Conservation (phyloP, 371 early-diverging fungal species). For the Mucor irregularis region DNA sequence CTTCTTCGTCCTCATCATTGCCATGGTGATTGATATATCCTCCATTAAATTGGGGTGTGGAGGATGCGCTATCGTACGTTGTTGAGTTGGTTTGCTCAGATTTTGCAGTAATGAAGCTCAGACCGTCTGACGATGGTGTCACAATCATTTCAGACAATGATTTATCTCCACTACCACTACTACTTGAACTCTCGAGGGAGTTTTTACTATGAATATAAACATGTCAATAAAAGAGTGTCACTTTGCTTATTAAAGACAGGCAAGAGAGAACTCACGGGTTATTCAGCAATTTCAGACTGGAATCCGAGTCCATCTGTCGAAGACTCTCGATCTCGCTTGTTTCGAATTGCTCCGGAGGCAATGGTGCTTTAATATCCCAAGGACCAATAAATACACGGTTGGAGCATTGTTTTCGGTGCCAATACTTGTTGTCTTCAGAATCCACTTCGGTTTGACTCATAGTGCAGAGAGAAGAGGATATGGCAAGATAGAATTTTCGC, state of each 20-base stretch:
- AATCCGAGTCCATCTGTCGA: background rate
- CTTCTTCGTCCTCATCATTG: slow-evolving; percentile 8
- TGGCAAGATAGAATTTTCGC: no score
- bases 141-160: no score
- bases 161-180: background rate
- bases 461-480: no score
- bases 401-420: slow-evolving; percentile 24
- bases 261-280: no score
- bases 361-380: slow-evolving; percentile 24
- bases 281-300: background rate
- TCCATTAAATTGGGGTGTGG: background rate
- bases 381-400: slow-evolving; percentile 34
- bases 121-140: slow-evolving; percentile 14
- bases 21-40: background rate
- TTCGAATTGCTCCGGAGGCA: background rate
- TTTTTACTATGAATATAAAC: no score
- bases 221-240: no score
- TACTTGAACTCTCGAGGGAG: no score
- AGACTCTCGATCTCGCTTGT: background rate
- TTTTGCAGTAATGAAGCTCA: slow-evolving; percentile 18
- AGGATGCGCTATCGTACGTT: background rate
- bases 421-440: background rate
- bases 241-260: no score
- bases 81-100: background rate
- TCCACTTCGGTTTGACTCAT: no score